Evolutionary conservation across 306 rosid genomes (phyloP), one percentile per base, ranked within the genome.

Genomic region (Alnus glutinosa): DNA sequence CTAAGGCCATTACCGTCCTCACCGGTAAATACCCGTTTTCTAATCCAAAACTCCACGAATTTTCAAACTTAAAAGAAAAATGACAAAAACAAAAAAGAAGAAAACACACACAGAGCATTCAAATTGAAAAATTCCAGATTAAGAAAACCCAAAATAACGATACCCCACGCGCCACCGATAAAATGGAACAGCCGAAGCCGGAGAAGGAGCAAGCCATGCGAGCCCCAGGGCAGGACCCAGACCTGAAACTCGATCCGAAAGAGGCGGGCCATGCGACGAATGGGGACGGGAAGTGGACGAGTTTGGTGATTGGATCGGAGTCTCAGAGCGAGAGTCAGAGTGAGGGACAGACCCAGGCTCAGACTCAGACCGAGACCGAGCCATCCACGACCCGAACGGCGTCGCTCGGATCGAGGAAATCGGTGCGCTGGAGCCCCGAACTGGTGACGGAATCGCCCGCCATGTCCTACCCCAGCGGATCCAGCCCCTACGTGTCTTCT

Each of bases 361-460:
- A 55, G 70, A 18, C 2, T 58, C 82, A 77, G 66, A 23, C 1
- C 46, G 91, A 77, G 66, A 23, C 1, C 46, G 91, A 62, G 72
- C 71, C 30, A 18, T 42, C 82, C 1, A 36, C 32, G 32, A 14
- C 46, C 15, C 84, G 70, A 32, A 11, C 51, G 30, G 47, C 86
- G 4, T 78, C 87, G 13, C 3, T 88, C n/a, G 89, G 78, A 51
- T 5, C 76, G 4, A 91, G 86, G 89, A 95, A 93, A 74, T 91
- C 97, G 9, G 98, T 91, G 34, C 94, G 70, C 54, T 93, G 99
- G 99, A 89, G 88, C 82, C 91, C 97, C 68, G 92, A 93, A 23
- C 74, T 93, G 87, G 93, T 93, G 50, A 78, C 89, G 2, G 96
- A 93, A 81, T 83, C 97, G 1, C 80, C 88, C n/a, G 80, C 78